Percentiles rank a stretch among this genome's conserved stretches.
phyloP scores from a whole-genome alignment of 495 filamentous ascomycete species.

The Tuber calosporum region DNA sequence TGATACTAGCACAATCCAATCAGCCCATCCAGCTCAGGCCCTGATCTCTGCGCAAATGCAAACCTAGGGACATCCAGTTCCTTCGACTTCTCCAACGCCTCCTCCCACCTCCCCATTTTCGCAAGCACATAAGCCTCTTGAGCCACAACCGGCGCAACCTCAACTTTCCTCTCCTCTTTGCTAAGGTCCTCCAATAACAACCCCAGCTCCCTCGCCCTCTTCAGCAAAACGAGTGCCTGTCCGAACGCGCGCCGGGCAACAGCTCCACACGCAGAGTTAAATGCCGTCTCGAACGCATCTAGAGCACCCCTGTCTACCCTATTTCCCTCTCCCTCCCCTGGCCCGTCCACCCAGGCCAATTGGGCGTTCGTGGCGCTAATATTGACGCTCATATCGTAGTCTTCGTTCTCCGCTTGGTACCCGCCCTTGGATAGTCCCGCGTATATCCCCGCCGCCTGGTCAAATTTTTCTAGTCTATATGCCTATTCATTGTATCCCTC shows the following conservation, averaged over 20 bases:
- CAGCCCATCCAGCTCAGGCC: conserved; percentile 3
- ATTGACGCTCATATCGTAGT: conserved; percentile 84
- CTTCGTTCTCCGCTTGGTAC: conserved; percentile 55
- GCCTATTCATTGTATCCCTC: conserved; percentile 45
- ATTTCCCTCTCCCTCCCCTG: conserved; percentile 44
- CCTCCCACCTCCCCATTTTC: conserved; percentile 62
- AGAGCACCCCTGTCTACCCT: conserved; percentile 66
- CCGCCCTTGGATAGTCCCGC: conserved; percentile 51
- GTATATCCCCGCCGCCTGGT: conserved; percentile 63
- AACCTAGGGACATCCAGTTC: conserved; percentile 60
- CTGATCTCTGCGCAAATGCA: conserved; percentile 30
- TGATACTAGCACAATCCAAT: conserved; percentile 54
- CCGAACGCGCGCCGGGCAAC: conserved; percentile 71
- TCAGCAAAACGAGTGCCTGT: conserved; percentile 70
- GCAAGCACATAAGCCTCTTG: conserved; percentile 78
- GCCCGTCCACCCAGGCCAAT: conserved; percentile 57
- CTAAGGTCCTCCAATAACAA: conserved; percentile 57
- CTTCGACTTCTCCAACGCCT: conserved; percentile 61
- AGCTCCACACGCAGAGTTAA: conserved; percentile 81
- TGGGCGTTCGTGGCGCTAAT: conserved; percentile 71
- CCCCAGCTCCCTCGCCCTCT: conserved; percentile 62
- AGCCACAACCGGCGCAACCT: conserved; percentile 75
- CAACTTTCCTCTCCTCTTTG: conserved; percentile 73
- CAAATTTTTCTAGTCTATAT: conserved; percentile 79
- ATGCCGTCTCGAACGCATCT: conserved; percentile 86